phyloP scores from a whole-genome alignment of 495 filamentous ascomycete genomes.

The Astrocystis sublimbata region DNA sequence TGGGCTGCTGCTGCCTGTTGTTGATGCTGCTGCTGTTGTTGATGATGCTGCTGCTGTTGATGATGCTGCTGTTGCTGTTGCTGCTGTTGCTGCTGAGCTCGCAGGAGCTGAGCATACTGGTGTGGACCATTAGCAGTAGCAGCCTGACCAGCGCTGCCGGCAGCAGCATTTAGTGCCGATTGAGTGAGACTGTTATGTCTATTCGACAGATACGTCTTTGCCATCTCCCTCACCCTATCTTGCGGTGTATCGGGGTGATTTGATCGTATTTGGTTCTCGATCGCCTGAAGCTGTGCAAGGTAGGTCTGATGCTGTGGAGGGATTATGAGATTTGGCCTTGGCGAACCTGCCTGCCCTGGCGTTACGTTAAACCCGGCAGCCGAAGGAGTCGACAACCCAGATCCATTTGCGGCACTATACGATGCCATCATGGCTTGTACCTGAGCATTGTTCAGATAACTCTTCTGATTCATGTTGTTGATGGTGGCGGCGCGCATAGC shows the following conservation, averaged over 20 bases:
- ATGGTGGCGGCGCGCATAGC: constrained; percentile 49
- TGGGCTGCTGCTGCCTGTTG: constrained; percentile 29
- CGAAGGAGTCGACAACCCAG: constrained; percentile 43
- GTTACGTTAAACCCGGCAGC: constrained; percentile 40
- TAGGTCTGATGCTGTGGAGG: constrained; percentile 34
- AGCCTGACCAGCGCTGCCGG: constrained; percentile 47
- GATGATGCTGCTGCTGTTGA: no score
- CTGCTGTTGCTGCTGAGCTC: constrained; percentile 62
- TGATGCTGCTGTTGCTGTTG: no score
- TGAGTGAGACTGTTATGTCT: constrained; percentile 46
- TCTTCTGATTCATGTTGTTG: constrained; percentile 53
- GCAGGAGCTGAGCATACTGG: constrained; percentile 71
- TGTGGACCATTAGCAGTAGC: constrained; percentile 54
- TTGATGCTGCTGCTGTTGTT: no score
- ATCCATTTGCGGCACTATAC: constrained; percentile 39
- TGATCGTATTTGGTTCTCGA: constrained; percentile 39
- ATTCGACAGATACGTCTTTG: constrained; percentile 25
- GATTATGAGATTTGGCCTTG: constrained; percentile 35
- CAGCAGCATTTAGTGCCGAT: constrained; percentile 67
- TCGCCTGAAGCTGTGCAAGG: constrained; percentile 46
- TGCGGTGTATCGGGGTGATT: constrained; percentile 38
- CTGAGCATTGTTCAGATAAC: constrained; percentile 46
- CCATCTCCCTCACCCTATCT: constrained; percentile 35
- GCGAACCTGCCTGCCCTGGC: constrained; percentile 37
- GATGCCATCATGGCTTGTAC: constrained; percentile 46